A percentile compares a stretch with the other conserved stretches of the same genome.
These are phyloP conservation scores for Linum lewisii DNA, from an alignment of 345 rosid species.

Conservation along the genomic window DNA sequence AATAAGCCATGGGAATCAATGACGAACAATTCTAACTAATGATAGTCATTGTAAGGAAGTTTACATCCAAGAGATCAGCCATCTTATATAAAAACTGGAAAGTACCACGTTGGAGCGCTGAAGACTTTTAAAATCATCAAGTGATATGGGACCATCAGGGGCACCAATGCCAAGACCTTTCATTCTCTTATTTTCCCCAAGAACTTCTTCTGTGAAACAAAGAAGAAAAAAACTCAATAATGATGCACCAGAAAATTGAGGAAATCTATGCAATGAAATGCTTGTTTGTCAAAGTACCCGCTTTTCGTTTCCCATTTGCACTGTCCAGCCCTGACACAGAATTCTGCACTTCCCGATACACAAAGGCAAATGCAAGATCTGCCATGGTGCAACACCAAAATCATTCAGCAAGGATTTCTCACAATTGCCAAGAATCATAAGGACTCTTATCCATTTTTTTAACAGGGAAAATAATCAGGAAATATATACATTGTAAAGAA, in stretches of 20 bases:
- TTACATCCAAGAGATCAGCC: constrained; percentile 1
- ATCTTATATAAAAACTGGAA: not conserved
- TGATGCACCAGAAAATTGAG: not conserved
- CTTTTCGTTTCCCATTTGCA: constrained; percentile 53
- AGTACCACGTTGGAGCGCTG: constrained; percentile 82
- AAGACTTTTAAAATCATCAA: constrained; percentile 93
- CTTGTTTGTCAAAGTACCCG: constrained; percentile 34
- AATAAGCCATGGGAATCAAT: constrained; percentile 5
- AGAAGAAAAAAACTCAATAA: not conserved
- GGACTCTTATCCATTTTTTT: not conserved
- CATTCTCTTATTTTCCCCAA: constrained; percentile 54
- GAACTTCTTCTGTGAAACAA: constrained; percentile 44
- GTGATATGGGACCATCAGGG: constrained; percentile 89
- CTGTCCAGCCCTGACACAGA: constrained; percentile 21
- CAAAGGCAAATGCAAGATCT: constrained; percentile 79
- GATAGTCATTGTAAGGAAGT: not conserved
- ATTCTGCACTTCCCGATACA: constrained; percentile 58
- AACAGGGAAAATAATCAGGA: not conserved
- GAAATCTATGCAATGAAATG: not conserved
- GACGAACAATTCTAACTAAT: not conserved
- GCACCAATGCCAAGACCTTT: constrained; percentile 92
- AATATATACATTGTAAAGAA: not conserved
- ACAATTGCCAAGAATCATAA: not conserved
- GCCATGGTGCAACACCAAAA: constrained; percentile 18
- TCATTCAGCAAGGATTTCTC: not conserved